Conservation (phyloP, 345 rosid genomes). For the Laguncularia racemosa region DNA sequence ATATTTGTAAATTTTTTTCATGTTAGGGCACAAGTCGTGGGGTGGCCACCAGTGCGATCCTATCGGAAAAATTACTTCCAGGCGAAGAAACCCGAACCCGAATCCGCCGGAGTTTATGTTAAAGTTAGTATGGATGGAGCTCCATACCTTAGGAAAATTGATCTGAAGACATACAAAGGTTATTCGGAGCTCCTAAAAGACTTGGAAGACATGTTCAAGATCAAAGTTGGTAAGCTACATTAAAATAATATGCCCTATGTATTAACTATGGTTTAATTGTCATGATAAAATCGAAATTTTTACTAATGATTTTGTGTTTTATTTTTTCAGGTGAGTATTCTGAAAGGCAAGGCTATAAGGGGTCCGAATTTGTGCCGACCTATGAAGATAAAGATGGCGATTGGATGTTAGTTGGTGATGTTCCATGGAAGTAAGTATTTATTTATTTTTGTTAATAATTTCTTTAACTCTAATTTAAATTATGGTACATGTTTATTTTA, state of each 20-base stretch:
- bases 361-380: constrained; percentile 65
- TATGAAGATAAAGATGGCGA: constrained; percentile 89
- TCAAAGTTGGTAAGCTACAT: constrained; percentile 34
- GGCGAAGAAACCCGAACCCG: constrained; percentile 37
- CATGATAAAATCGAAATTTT: too few species aligned
- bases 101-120: constrained; percentile 39
- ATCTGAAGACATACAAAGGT: constrained; percentile 50
- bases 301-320: not conserved
- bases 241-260: too few species aligned
- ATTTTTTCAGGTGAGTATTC: constrained; percentile 39
- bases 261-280: not conserved
- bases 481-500: not conserved
- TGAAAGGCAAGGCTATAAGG: constrained; percentile 72
- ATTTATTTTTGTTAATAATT: too few species aligned
- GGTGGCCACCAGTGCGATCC: constrained; percentile 83
- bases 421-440: constrained; percentile 62
- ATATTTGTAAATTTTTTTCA: not conserved
- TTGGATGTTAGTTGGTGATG: constrained; percentile 92
- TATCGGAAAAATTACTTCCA: constrained; percentile 47
- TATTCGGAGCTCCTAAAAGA: constrained; percentile 56
- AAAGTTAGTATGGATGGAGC: constrained; percentile 94
- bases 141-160: constrained; percentile 77
- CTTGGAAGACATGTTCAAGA: constrained; percentile 67
- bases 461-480: too few species aligned
- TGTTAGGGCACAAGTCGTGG: constrained; percentile 56